Conservation (phyloP, 202 grass and related monocot species). For the Schoenoplectus triqueter region DNA sequence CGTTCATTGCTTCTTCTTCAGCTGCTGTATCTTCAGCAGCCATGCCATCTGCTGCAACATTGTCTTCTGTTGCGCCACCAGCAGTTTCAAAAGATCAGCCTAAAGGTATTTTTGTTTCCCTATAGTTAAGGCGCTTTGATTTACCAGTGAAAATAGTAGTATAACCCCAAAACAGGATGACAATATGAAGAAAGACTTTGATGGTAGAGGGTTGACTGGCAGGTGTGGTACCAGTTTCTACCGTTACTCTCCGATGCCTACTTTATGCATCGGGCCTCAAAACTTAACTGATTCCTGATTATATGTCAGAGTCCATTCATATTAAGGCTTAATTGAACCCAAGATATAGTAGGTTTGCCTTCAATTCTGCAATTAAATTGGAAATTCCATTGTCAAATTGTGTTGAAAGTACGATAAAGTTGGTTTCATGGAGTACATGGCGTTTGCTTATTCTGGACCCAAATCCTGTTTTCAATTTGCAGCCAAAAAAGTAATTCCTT, state of each 20-base stretch:
- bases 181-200: conserved; percentile 4
- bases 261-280: background rate
- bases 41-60: conserved; percentile 28
- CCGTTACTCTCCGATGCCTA: background rate
- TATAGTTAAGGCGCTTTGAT: background rate
- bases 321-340: background rate
- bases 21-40: background rate
- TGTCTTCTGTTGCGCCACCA: conserved; percentile 53
- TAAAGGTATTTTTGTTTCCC: conserved; percentile 57
- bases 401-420: background rate
- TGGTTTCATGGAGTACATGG: background rate
- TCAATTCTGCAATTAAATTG: background rate
- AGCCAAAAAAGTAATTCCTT: background rate
- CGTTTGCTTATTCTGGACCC: background rate
- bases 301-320: background rate
- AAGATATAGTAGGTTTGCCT: background rate
- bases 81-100: conserved; percentile 50
- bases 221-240: background rate
- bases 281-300: background rate
- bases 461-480: background rate
- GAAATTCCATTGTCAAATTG: background rate
- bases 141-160: background rate
- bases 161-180: background rate
- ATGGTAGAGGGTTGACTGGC: background rate
- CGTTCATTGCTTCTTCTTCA: background rate